Base-by-base conservation (phyloP, 495 filamentous ascomycete genomes). In the Aspergillus bertholletiae region DNA sequence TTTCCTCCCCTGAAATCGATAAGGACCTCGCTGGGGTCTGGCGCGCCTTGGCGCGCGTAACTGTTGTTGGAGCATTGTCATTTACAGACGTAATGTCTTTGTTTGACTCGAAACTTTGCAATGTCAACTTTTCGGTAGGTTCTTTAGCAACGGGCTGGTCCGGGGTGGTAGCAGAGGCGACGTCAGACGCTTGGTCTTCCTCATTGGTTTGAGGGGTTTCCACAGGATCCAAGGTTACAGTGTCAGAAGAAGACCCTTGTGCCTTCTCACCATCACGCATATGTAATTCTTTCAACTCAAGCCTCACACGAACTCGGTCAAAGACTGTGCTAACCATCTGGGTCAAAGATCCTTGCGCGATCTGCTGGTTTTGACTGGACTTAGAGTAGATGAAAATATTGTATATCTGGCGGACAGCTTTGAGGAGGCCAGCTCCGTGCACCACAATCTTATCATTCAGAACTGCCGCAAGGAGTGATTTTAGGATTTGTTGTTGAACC, bases 311-410 rank as follows among this genome's bases (percentile, higher is more conserved):
- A 44, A 97, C 92, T 45, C 95, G 75, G 68, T 99, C 95, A 59
- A 97, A 97, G 2, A 99, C 94, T 15, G 94, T 97, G 49, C 92
- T 90, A 6, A 97, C 89, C 95, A 99, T 99, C 70, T 99, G 95
- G 0, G 94, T 96, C 46, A 99, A 74, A 3, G 95, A 96, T 0
- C 92, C 94, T 65, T 97, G 95, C 1, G 95, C 95, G 44, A 96
- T 88, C 71, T 96, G 91, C 73, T 99, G 95, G 62, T 97, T 97
- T 27, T 87, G 83, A 59, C 84, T 91, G 35, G 83, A 96, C 63
- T 93, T 89, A 46, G 92, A 96, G 32, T 96, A 83, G 34, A 99
- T 79, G 70, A 99, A 99, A 60, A 99, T 93, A 69, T 97, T 99
- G 77, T 99, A 99, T 44, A 96, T 94, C 65, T 96, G 91, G 51